A percentile compares a stretch with the other conserved stretches of the same genome.
Conservation (phyloP, 257 asterid species). For the Scutellaria baicalensis region DNA sequence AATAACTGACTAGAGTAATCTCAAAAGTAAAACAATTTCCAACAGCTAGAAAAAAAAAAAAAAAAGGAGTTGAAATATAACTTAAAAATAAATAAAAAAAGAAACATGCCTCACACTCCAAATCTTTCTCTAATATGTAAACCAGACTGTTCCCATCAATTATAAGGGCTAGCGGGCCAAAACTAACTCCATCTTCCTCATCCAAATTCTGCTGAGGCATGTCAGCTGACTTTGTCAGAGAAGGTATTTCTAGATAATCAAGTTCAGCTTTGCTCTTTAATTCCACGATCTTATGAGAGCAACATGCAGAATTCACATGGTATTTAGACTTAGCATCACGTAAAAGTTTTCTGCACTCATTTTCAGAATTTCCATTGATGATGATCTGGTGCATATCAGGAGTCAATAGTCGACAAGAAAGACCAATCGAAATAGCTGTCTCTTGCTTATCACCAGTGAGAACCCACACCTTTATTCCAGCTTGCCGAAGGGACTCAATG, state of each 20-base stretch:
- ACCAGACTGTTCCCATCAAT: slow-evolving; percentile 98
- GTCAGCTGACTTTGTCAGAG: slow-evolving; percentile 33
- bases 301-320: slow-evolving; percentile 35
- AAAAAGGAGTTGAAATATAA: slow-evolving; percentile 1
- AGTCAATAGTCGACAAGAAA: slow-evolving; percentile 90
- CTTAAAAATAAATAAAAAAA: not conserved
- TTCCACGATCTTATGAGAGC: slow-evolving; percentile 25
- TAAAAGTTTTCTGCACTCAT: slow-evolving; percentile 75
- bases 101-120: slow-evolving; percentile 68
- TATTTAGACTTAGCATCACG: slow-evolving; percentile 74
- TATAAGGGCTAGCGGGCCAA: slow-evolving; percentile 75
- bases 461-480: slow-evolving; percentile 98
- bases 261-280: slow-evolving; percentile 37
- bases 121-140: slow-evolving; percentile 89
- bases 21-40: slow-evolving; percentile 8
- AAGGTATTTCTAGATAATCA: slow-evolving; percentile 46
- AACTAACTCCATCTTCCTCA: slow-evolving; percentile 35
- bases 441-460: slow-evolving; percentile 99
- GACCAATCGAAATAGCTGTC: slow-evolving; percentile 95
- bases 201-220: slow-evolving; percentile 30
- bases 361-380: slow-evolving; percentile 82
- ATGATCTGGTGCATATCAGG: slow-evolving; percentile 86
- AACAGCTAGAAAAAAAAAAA: not conserved
- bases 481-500: slow-evolving; percentile 88
- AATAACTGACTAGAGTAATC: slow-evolving; percentile 2